Percentiles rank a stretch among this genome's conserved stretches.
These are phyloP conservation scores for Plectosphaerella plurivora DNA, from an alignment of 2,329 filamentous ascomycete genomes.

Conservation along the genomic window DNA sequence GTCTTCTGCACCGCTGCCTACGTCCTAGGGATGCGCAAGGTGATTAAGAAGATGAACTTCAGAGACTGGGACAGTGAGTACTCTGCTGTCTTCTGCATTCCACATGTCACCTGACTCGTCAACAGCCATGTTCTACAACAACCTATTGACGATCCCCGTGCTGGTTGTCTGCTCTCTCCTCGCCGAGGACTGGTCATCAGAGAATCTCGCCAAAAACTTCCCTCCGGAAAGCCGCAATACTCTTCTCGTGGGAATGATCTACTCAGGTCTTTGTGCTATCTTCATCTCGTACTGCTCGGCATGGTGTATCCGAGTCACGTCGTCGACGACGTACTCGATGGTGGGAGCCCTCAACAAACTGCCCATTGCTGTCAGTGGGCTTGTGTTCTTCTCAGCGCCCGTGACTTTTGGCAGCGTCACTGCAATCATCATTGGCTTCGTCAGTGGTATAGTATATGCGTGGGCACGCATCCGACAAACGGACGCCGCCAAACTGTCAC, in stretches of 20 bases:
- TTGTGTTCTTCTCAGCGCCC: constrained; percentile 93
- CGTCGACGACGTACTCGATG: constrained; percentile 98
- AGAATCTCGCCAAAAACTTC: constrained; percentile 85
- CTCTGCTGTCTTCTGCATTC: neutral
- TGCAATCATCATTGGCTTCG: constrained; percentile 85
- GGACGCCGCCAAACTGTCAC: constrained; percentile 57
- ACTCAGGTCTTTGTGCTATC: constrained; percentile 88
- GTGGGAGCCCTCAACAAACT: constrained; percentile 98
- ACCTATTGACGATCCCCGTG: constrained; percentile 91
- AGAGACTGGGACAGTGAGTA: constrained; percentile 97
- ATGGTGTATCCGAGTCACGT: constrained; percentile 97
- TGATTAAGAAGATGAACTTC: constrained; percentile 99
- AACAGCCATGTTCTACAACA: constrained; percentile 99
- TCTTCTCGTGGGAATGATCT: constrained; percentile 83
- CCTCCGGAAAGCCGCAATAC: constrained; percentile 73
- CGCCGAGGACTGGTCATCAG: constrained; percentile 85
- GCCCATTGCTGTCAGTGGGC: constrained; percentile 84
- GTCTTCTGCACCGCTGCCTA: constrained; percentile 92
- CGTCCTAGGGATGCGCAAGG: constrained; percentile 90
- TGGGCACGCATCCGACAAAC: constrained; percentile 81
- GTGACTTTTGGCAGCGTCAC: constrained; percentile 89
- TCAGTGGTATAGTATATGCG: constrained; percentile 88
- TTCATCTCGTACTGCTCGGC: constrained; percentile 99
- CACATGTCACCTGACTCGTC: constrained; percentile 22
- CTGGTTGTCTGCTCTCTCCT: constrained; percentile 77